These are phyloP conservation scores for Hypoxylon subgilvum DNA, from an alignment of 495 filamentous ascomycete species.

Conservation along the genomic window DNA sequence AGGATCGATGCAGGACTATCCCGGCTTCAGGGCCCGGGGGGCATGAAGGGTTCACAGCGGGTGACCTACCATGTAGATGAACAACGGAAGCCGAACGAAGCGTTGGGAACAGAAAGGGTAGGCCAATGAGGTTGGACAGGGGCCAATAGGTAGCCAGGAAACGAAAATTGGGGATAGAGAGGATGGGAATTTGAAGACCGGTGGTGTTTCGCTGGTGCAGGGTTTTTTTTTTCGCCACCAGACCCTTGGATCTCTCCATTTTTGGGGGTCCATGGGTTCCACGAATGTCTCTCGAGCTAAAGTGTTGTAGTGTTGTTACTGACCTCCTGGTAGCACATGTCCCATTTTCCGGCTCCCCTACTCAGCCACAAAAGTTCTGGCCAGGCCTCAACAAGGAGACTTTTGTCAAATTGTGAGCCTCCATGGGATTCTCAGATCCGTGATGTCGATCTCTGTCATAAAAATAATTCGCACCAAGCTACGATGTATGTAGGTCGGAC, in stretches of 20 bases:
- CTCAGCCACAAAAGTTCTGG: constrained; percentile 46
- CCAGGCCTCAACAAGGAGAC: constrained; percentile 33
- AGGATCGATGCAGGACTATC: constrained; percentile 35
- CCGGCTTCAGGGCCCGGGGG: constrained; percentile 31
- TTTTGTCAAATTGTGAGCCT: constrained; percentile 23
- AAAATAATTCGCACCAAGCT: constrained; percentile 4
- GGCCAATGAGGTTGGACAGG: constrained; percentile 35
- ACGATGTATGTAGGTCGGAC: constrained; percentile 18
- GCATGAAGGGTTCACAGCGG: constrained; percentile 36
- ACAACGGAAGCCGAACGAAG: constrained; percentile 39
- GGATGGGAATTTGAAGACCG: constrained; percentile 38
- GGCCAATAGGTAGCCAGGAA: constrained; percentile 33
- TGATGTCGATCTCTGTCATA: constrained; percentile 31
- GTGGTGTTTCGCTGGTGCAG: constrained; percentile 39
- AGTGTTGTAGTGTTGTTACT: constrained; percentile 10
- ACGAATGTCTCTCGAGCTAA: constrained; percentile 18
- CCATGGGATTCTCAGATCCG: constrained; percentile 30
- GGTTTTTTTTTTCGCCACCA: constrained; percentile 46
- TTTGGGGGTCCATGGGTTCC: constrained; percentile 41
- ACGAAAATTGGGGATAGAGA: constrained; percentile 38
- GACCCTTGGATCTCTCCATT: constrained; percentile 38
- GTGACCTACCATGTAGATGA: constrained; percentile 33
- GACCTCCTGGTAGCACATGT: constrained; percentile 21
- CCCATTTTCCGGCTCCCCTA: constrained; percentile 20
- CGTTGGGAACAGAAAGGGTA: constrained; percentile 29